Evolutionary conservation across 306 rosid genomes (phyloP), one percentile per base, ranked within the genome.

Genomic region (Cicer pinnatifidum): DNA sequence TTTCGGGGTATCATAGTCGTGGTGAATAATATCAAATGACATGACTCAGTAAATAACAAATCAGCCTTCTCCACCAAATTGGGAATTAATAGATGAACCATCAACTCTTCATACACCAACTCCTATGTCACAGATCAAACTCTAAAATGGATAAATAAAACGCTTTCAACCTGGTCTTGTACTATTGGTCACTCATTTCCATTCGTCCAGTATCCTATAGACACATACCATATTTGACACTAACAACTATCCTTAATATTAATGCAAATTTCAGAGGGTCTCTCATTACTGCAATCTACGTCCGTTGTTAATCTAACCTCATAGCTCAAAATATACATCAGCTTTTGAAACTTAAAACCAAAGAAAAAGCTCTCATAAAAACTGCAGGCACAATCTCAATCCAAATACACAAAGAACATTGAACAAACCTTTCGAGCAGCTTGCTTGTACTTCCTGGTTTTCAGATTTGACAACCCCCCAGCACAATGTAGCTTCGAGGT

Each of bases 401-500:
- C 17, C 9, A 67, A 74, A 16, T 16, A 63, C 2, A 63, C n/a
- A 63, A 39, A 63, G 4, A 39, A 5, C 50, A 38, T 37, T 44
- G 54, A 75, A 77, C 95, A 80, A 60, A 95, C 99, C 99, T 95
- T 95, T 67, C 97, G 93, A 48, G 99, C 99, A 78, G 97, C 99
- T 65, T 86, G 89, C 90, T 95, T 95, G 85, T 95, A 95, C 73
- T 95, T 95, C 78, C 79, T 91, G 67, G 96, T 83, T 80, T 86
- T 95, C 76, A 95, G 82, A 80, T 88, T 82, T 74, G 96, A 92
- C 90, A 95, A 85, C 69, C 97, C 97, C 33, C 92, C 90, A 58
- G 99, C 99, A 88, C 96, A 89, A 1, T 87, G 90, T 41, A 95
- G 87, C 83, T 86, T 88, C 37, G 96, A 86, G 37, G 69, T 6